Percentiles rank a stretch among this genome's conserved stretches.
These are phyloP conservation scores for Parasarocladium wereldwijsianum DNA, from an alignment of 2,329 filamentous ascomycete species.

Conservation along the genomic window DNA sequence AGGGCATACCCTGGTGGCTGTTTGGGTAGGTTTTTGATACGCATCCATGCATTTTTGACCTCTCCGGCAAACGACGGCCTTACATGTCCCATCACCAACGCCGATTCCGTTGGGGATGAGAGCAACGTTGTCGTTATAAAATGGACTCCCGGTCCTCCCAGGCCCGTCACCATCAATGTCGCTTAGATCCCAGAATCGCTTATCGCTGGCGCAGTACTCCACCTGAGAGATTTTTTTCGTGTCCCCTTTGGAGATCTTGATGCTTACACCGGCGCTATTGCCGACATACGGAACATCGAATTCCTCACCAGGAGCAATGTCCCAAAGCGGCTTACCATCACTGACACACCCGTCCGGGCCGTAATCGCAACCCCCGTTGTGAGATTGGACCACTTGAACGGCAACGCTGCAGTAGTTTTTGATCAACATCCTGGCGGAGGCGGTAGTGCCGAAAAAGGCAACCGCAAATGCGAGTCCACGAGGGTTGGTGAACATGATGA, in stretches of 20 bases:
- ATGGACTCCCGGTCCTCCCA: slow-evolving; percentile 6
- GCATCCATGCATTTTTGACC: slow-evolving; percentile 4
- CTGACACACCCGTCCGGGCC: background rate
- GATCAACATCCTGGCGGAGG: no score
- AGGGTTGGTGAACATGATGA: no score
- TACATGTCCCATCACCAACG: slow-evolving; percentile 2
- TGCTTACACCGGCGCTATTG: slow-evolving; percentile 1
- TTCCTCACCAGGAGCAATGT: background rate
- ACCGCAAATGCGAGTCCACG: no score
- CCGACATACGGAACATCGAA: background rate
- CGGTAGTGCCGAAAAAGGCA: no score
- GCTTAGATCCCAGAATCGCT: slow-evolving; percentile 6
- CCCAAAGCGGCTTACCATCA: background rate
- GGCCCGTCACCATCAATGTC: slow-evolving; percentile 6
- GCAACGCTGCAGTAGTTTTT: slow-evolving; percentile 1
- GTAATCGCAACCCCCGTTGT: background rate
- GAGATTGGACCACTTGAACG: background rate
- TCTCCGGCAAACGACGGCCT: slow-evolving; percentile 3
- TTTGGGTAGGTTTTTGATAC: slow-evolving; percentile 6
- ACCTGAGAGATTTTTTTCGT: slow-evolving; percentile 5
- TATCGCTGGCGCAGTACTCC: slow-evolving; percentile 4
- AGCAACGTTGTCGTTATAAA: slow-evolving; percentile 3
- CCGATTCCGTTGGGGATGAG: slow-evolving; percentile 5
- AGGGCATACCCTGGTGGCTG: slow-evolving; percentile 5
- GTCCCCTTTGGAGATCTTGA: slow-evolving; percentile 6